Base-by-base conservation (phyloP, 352 stramenopile genomes). In the Phytopythium chamaehyphon region DNA sequence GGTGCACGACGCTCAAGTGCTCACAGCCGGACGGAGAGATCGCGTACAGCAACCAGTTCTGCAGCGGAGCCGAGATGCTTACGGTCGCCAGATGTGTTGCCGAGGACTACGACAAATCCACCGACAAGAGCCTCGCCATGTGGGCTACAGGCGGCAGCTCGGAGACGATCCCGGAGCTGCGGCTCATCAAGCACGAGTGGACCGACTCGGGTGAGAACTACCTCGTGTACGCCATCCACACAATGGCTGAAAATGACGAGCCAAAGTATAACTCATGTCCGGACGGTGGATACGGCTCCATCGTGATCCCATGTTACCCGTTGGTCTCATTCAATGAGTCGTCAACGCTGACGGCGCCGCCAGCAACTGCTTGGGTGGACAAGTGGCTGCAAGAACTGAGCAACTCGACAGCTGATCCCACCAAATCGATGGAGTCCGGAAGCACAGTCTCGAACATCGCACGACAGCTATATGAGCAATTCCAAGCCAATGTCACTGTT, bases 261-360 rank as follows among this genome's bases (percentile, higher is more conserved):
- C 56, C 61, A 18, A 15, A 46, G 23, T 69, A 47, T 28, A 44
- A 40, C 3, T 28, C 45, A 22, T 80, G 70, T 33, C 61, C 58
- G 22, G 8, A 26, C 8, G 53, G 52, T 11, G 46, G 43, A 12
- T 61, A 50, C 43, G 43, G 44, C 10, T 73, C 70, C 6, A 19
- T 72, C n/a, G 45, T 63, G 8, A 56, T 77, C 4, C 70, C 70
- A 0, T 80, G 70, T 14, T 71, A 72, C 47, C 49, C 55, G 2
- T 62, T 51, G 8, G 24, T 54, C 16, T 23, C 3, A 3, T 38
- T 24, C 23, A 49, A 24, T 6, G 24, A 3, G 19, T 38, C 23
- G 1, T 22, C 26, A n/a, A 49, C 23, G 24, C 15, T 38, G 14
- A 26, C 21, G 43, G 24, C 18, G 22, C 43, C 43, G 22, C 43